Base-by-base conservation (phyloP, 192 early-diverging fungal genomes). In the Podila clonocystis region DNA sequence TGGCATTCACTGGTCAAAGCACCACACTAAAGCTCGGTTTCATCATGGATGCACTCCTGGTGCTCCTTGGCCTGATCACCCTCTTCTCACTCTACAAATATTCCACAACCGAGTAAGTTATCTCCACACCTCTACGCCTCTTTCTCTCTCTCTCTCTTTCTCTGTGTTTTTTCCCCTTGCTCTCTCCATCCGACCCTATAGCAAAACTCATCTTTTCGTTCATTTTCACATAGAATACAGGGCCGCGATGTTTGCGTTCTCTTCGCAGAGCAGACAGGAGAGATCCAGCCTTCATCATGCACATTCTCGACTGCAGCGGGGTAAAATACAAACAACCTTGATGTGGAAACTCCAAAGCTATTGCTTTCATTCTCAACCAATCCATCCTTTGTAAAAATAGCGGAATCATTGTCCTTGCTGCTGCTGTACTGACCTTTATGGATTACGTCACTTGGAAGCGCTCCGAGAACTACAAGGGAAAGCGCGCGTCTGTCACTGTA, bases 371-470 rank as follows among this genome's bases (percentile, higher is more conserved):
- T 2, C 22, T 41, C 17, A 15, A 30, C 49, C 15, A 59, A 41
- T 58, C 58, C 61, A 3, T 65, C 69, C 24, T 50, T 69, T 13
- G 34, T 36, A 36, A 36, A 31, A 65, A 58, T 36, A 65, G 65
- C 50, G 68, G 62, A 38, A 34, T 61, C 15, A 30, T 61, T 19
- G 24, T 30, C 8, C 59, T 61, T 61, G 67, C 67, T 59, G 74
- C 67, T 38, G 57, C 60, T n/a, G 74, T 28, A 1, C 22, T 76
- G 29, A 61, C 68, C 26, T 61, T 30, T 34, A 76, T 76, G 74
- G 74, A 76, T 57, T 76, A 48, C 50, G 63, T 76, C 24, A 76
- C 74, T 22, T 76, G 74, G 74, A 76, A 76, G 38, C 74, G 67
- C 49, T 76, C 74, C 19, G 74, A 76, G 41, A 58, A 67, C 24